Evolutionary conservation across 140 eudicot species (phyloP).

Genomic region (Stevia rebaudiana): DNA sequence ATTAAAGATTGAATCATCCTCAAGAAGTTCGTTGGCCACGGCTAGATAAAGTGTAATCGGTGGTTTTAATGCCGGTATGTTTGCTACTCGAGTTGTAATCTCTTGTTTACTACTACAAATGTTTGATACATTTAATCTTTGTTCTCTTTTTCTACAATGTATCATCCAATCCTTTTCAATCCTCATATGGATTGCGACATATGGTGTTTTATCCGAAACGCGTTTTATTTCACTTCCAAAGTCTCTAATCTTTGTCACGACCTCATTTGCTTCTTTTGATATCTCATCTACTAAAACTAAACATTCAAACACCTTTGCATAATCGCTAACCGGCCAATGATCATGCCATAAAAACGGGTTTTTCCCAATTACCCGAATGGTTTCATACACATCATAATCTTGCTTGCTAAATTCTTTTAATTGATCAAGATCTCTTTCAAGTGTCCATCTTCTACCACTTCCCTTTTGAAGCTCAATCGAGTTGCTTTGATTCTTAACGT

Average conservation of each 20-base stretch:
- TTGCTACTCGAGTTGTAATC: slow-evolving; percentile 58
- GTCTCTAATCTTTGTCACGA: slow-evolving; percentile 54
- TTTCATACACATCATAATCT: slow-evolving; percentile 50
- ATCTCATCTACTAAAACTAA: slow-evolving; percentile 62
- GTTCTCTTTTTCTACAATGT: slow-evolving; percentile 72
- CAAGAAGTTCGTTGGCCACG: slow-evolving; percentile 71
- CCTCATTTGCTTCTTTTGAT: slow-evolving; percentile 52
- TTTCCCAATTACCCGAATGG: slow-evolving; percentile 49
- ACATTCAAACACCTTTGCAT: slow-evolving; percentile 68
- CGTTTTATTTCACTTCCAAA: slow-evolving; percentile 27
- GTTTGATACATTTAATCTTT: slow-evolving; percentile 40
- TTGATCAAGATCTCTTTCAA: slow-evolving; percentile 68
- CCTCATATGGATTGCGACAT: slow-evolving; percentile 85
- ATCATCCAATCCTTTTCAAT: slow-evolving; percentile 97
- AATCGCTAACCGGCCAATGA: slow-evolving; percentile 80
- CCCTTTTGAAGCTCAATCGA: slow-evolving; percentile 56
- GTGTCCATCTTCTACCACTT: slow-evolving; percentile 85
- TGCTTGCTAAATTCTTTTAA: slow-evolving; percentile 43
- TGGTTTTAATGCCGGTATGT: slow-evolving; percentile 32
- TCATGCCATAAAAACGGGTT: slow-evolving; percentile 92
- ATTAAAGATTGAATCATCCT: slow-evolving; percentile 43
- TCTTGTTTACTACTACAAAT: slow-evolving; percentile 84
- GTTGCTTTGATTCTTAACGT: slow-evolving; percentile 38
- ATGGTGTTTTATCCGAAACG: slow-evolving; percentile 30
- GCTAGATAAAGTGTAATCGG: slow-evolving; percentile 68